Conservation (phyloP, 169 alveolate genomes). For the Amoebophrya sp. region DNA sequence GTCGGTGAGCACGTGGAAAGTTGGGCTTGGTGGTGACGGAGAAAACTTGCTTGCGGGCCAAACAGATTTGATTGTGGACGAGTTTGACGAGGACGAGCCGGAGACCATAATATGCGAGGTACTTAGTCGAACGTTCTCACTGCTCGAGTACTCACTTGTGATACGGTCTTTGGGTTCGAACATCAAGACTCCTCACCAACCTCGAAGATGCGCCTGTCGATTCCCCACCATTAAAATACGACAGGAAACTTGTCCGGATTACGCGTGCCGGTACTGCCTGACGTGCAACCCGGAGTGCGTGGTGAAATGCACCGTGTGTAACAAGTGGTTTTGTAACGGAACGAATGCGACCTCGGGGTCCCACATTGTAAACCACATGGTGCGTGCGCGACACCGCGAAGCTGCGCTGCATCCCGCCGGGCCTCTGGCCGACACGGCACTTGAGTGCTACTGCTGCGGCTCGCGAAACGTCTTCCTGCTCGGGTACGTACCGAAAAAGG, state of each 20-base stretch:
- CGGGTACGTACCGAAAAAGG: slow-evolving; percentile 50
- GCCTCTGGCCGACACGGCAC: slow-evolving; percentile 46
- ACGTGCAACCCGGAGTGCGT: slow-evolving; percentile 38
- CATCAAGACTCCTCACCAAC: too few species aligned
- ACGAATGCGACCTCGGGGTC: slow-evolving; percentile 43
- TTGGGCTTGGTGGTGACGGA: not conserved
- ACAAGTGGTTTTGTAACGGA: slow-evolving; percentile 56
- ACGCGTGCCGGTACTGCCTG: slow-evolving; percentile 22
- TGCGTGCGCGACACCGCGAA: slow-evolving; percentile 51
- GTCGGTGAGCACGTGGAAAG: not conserved
- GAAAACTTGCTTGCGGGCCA: not conserved
- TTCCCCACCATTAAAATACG: too few species aligned
- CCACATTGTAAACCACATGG: slow-evolving; percentile 57
- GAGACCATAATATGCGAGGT: not conserved
- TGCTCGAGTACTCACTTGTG: too few species aligned
- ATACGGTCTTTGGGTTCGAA: too few species aligned
- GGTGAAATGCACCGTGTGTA: slow-evolving; percentile 49
- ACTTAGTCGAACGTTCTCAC: too few species aligned
- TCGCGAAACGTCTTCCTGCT: slow-evolving; percentile 49
- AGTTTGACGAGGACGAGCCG: not conserved
- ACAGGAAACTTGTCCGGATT: not conserved
- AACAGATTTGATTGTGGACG: not conserved
- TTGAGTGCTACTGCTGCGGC: slow-evolving; percentile 59
- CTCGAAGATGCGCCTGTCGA: too few species aligned
- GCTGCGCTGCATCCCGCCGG: slow-evolving; percentile 48